These are phyloP conservation scores for Lodderomyces elongisporus DNA, from an alignment of 1,139 yeast genomes.

Conservation along the genomic window DNA sequence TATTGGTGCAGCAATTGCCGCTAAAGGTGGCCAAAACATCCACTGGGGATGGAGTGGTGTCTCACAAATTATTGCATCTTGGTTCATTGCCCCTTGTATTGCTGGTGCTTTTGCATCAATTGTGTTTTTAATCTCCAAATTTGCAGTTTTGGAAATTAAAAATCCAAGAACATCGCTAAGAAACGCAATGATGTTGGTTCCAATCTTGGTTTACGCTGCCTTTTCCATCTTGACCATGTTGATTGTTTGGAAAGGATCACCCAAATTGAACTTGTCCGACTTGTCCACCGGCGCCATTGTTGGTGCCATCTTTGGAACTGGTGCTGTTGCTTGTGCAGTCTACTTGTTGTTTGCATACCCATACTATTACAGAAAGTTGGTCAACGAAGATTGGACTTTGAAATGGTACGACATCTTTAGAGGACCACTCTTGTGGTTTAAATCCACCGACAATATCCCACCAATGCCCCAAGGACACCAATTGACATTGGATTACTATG, in stretches of 20 bases:
- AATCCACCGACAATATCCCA: conserved; percentile 53
- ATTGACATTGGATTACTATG: conserved; percentile 59
- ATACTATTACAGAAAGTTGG: conserved; percentile 55
- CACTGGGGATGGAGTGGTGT: conserved; percentile 78
- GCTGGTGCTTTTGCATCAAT: conserved; percentile 62
- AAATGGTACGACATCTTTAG: conserved; percentile 50
- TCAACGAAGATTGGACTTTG: conserved; percentile 65
- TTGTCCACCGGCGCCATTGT: conserved; percentile 47
- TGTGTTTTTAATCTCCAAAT: conserved; percentile 57
- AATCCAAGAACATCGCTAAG: conserved; percentile 36
- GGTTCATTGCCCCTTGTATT: conserved; percentile 76
- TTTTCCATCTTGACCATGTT: conserved; percentile 60
- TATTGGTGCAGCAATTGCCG: conserved; percentile 73
- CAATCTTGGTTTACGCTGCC: conserved; percentile 56
- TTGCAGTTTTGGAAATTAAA: conserved; percentile 55
- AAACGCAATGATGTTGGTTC: conserved; percentile 56
- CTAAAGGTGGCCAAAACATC: conserved; percentile 53
- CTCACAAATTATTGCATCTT: conserved; percentile 68
- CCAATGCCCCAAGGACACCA: conserved; percentile 59
- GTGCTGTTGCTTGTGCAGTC: conserved; percentile 48
- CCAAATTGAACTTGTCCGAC: conserved; percentile 51
- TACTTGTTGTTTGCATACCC: conserved; percentile 59
- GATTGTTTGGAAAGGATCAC: conserved; percentile 71
- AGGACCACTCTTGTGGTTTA: conserved; percentile 59
- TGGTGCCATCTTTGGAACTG: conserved; percentile 60